Evolutionary conservation across 1,284 basidiomycete species (phyloP).

Genomic region (Melampsora abietis-canadensis): DNA sequence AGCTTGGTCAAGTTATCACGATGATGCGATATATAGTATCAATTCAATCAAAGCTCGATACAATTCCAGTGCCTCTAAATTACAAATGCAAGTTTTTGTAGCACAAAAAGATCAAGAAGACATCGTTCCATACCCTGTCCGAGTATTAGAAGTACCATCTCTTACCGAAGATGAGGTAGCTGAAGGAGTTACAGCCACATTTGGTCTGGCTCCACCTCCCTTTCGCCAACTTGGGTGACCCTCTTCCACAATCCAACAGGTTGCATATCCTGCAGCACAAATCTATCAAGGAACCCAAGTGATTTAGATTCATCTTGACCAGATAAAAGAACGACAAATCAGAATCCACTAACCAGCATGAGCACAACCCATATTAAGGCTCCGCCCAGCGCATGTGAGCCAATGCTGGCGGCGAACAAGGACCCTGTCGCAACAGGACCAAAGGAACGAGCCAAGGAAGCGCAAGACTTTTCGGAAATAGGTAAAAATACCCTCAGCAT

Average conservation of each 20-base stretch:
- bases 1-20: no score
- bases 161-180: neutral
- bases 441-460: slow-evolving; percentile 6
- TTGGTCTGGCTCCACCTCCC: neutral
- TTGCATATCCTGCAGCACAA: neutral
- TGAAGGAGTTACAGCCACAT: no score
- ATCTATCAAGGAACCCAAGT: neutral
- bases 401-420: neutral
- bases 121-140: neutral
- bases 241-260: neutral
- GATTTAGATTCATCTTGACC: neutral
- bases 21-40: no score
- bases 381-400: neutral
- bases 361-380: neutral
- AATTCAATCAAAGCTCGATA: no score
- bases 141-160: neutral
- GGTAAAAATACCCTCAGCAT: neutral
- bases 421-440: neutral
- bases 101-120: neutral
- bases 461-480: slow-evolving; percentile 2
- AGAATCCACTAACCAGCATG: neutral
- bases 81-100: no score
- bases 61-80: no score
- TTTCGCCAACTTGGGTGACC: slow-evolving; percentile 4
- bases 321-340: neutral